Evolutionary conservation across 192 early-diverging fungal genomes (phyloP).

Genomic region (Diversispora eburnea): DNA sequence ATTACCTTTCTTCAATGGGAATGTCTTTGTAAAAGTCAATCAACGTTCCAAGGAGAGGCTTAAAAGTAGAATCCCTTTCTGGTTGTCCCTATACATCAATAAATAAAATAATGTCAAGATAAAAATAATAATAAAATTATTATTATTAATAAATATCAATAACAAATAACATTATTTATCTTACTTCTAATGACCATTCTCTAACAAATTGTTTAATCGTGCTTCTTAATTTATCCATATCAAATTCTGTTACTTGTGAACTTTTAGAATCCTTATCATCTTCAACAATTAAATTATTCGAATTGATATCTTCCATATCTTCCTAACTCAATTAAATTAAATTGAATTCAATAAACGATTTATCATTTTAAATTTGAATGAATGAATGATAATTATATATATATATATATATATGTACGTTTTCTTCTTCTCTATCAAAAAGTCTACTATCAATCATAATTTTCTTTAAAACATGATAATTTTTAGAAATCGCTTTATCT

Average conservation of each 20-base stretch:
- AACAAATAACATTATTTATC: slow-evolving; percentile 1
- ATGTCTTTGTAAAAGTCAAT: slow-evolving; percentile 54
- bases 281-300: slow-evolving; percentile 32
- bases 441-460: slow-evolving; percentile 46
- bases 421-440: slow-evolving; percentile 40
- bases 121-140: background rate
- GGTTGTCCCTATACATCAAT: slow-evolving; percentile 51
- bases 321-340: background rate
- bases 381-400: slow-evolving; percentile 29
- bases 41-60: slow-evolving; percentile 73
- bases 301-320: slow-evolving; percentile 37
- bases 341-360: background rate
- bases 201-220: slow-evolving; percentile 93
- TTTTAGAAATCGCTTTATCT: slow-evolving; percentile 58
- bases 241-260: slow-evolving; percentile 51
- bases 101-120: background rate
- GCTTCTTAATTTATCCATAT: slow-evolving; percentile 87
- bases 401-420: background rate
- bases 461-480: slow-evolving; percentile 53
- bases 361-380: background rate
- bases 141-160: background rate
- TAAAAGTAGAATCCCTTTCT: slow-evolving; percentile 79
- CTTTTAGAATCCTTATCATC: slow-evolving; percentile 29
- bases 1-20: slow-evolving; percentile 47
- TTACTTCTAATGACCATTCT: slow-evolving; percentile 86